Evolutionary conservation across 2,329 filamentous ascomycete species (phyloP), one percentile per base, ranked within the genome.

Genomic region (Beauveria sp.): DNA sequence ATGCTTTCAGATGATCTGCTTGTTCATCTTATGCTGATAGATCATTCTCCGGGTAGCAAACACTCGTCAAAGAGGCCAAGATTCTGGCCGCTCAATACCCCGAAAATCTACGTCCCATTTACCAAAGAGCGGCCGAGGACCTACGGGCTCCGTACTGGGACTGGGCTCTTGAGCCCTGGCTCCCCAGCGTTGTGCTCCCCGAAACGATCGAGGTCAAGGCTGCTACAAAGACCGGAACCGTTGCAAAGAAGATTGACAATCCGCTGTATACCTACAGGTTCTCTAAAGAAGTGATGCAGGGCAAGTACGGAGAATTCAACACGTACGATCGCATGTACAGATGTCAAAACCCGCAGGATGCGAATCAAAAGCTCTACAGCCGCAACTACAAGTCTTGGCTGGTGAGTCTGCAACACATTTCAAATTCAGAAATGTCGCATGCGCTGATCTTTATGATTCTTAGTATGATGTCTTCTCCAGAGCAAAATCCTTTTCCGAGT

Each of bases 141-240:
- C 74, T 84, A 34, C 76, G 81, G 34, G 69, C 77, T 7, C 80
- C 82, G 2, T 83, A 74, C 70, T 84, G 82, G 82, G 82, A 84
- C 69, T 85, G 81, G 82, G 80, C 75, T 1, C 63, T 66, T 3
- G 68, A 78, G 38, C 65, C 75, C 3, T 63, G 65, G 20, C 72
- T 85, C 3, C 82, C 83, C 3, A 65, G 67, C 0, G 74, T 75
- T 18, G 75, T 71, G 2, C 68, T 70, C 2, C 67, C 69, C 26
- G 66, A 69, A 48, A 76, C 69, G 14, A 69, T 78, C 55, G 72
- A 63, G 5, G 69, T 82, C 63, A 75, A 74, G 24, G 71, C 78
- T 22, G 77, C 80, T 4, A 67, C 71, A 22, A 74, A 75, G 60
- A 65, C 67, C 38, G 66, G 64, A 16, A 57, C 74, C 18, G 65